A percentile compares a stretch with the other conserved stretches of the same genome.
phyloP scores from a whole-genome alignment of 2,329 filamentous ascomycete species.

The Neonectria ditissima region DNA sequence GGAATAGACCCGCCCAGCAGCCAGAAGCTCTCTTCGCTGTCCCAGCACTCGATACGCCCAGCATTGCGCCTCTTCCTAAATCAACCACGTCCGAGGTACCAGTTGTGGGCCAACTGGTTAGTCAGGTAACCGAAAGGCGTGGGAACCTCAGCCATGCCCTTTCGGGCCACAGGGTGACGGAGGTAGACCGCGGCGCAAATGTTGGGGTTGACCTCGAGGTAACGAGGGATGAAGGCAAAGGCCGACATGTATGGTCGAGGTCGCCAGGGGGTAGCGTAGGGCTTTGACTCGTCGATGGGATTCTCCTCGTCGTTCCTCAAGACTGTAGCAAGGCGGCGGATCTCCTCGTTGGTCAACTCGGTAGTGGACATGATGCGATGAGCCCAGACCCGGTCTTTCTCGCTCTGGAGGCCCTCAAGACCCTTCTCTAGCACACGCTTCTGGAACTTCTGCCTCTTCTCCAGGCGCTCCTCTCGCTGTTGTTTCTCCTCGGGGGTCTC shows the following conservation, averaged over 20 bases:
- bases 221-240: constrained; percentile 94
- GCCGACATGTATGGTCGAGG: constrained; percentile 88
- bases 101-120: constrained; percentile 89
- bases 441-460: constrained; percentile 44
- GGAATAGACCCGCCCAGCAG: constrained; percentile 34
- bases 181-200: constrained; percentile 96
- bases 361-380: constrained; percentile 49
- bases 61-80: constrained; percentile 7
- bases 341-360: constrained; percentile 61
- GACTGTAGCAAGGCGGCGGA: constrained; percentile 64
- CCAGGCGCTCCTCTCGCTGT: constrained; percentile 33
- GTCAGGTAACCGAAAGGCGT: constrained; percentile 79
- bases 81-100: constrained; percentile 89
- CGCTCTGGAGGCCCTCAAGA: constrained; percentile 49
- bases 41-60: constrained; percentile 21
- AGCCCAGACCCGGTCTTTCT: constrained; percentile 48
- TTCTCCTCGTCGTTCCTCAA: constrained; percentile 78
- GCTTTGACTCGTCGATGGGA: constrained; percentile 79
- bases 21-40: constrained; percentile 34
- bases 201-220: constrained; percentile 97
- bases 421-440: constrained; percentile 51
- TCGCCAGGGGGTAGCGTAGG: constrained; percentile 91
- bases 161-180: constrained; percentile 89
- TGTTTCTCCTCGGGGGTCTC: constrained; percentile 30
- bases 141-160: constrained; percentile 83